A percentile compares a stretch with the other conserved stretches of the same genome.
phyloP scores from a whole-genome alignment of 2,329 filamentous ascomycete genomes.

The Aspergillus aculeatus region DNA sequence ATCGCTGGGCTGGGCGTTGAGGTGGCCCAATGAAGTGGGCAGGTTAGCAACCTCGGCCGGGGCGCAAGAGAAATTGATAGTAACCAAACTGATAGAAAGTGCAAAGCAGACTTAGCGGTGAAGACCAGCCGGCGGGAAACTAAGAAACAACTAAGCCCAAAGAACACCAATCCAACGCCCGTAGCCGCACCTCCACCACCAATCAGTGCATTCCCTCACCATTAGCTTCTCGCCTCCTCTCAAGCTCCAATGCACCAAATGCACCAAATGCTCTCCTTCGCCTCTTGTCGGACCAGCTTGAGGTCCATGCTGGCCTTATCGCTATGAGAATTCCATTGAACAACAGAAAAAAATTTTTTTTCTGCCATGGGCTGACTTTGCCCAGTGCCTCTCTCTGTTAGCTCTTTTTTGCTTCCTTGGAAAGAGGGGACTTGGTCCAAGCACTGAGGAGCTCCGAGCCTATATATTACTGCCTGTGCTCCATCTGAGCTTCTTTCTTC shows the following conservation, averaged over 20 bases:
- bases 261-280: not conserved
- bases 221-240: not conserved
- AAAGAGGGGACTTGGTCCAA: not conserved
- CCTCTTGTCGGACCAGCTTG: not conserved
- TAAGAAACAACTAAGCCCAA: not conserved
- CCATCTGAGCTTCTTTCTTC: not conserved
- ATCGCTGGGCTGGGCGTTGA: not conserved
- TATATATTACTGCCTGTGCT: not conserved
- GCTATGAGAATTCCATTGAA: not conserved
- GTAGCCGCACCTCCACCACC: not conserved
- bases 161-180: not conserved
- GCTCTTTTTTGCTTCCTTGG: not conserved
- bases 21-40: not conserved
- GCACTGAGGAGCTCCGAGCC: not conserved
- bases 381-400: not conserved
- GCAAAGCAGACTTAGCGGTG: not conserved
- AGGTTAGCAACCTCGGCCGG: not conserved
- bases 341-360: not conserved
- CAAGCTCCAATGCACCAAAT: not conserved
- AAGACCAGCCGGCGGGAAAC: not conserved
- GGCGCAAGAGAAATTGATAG: not conserved
- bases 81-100: not conserved
- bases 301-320: constrained; percentile 5
- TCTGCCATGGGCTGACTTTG: not conserved
- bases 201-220: not conserved